Evolutionary conservation across 805 yeast species (phyloP), one percentile per base, ranked within the genome.

Genomic region (Myxozyma nipponensis): DNA sequence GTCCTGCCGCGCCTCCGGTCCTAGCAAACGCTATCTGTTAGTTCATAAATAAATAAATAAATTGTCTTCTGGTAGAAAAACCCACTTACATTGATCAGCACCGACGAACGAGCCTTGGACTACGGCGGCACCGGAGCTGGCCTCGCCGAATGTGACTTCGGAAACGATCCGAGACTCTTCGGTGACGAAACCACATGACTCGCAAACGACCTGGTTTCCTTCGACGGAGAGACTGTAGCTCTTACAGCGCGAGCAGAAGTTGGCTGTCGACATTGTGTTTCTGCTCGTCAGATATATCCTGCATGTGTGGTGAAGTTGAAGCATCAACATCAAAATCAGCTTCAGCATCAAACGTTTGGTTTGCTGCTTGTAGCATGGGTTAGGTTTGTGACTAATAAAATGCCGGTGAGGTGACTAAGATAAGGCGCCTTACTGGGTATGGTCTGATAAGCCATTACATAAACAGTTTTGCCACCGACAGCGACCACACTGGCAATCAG

Each of bases 141-240:
- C 77, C 63, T 95, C 99, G 39, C 95, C 93, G 70, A 90, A 93
- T 10, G 93, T 86, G 47, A 95, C 93, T 65, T 93, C 99, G 5
- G 95, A 82, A 9, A 95, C 98, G 58, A 93, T 91, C 19, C 95
- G 95, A 62, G 88, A 86, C 64, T 90, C 98, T 57, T 88, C 95
- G 50, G 78, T 77, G 26, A 93, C 97, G 19, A 81, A 71, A 66
- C 97, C 97, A 78, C 98, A 93, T 30, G 69, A 66, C 36, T 76
- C 72, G 72, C 98, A 93, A 10, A 88, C 83, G 26, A 86, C 65
- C 66, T 88, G 96, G 9, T 62, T 61, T 10, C 67, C 41, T 6
- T 42, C 54, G 37, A 47, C 54, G 39, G 53, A 63, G 36, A 59
- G 43, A 37, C 48, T 34, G 3, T 58, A 48, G 47, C 47, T 42